Evolutionary conservation across 306 rosid genomes (phyloP), one percentile per base, ranked within the genome.

Genomic region (Potentilla sterilis): DNA sequence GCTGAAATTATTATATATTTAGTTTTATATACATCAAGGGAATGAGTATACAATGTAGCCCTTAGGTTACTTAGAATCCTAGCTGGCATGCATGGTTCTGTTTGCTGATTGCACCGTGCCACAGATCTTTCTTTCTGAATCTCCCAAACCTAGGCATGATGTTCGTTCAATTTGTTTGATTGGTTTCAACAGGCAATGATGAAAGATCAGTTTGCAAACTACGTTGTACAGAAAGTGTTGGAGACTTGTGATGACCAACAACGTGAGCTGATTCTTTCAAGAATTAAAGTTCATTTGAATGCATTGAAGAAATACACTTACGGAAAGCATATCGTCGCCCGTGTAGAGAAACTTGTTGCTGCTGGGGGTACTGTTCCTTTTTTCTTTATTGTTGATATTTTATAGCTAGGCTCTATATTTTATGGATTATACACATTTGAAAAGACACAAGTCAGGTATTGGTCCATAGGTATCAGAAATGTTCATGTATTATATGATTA

Each of bases 271-370:
- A 95, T 92, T 72, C 97, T 92, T 57, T 92, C 97, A 0, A 89
- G 98, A 69, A 95, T 95, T 49, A 92, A 95, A 80, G 98, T 95
- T 70, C 98, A 95, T 84, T 79, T 95, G 87, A 95, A 92, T 84
- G 98, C 98, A 35, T 70, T 95, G 86, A 95, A 90, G 83, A 95
- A 95, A 76, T 92, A 95, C 87, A 95, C 98, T 14, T 95, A 95
- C 0, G 97, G 99, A 75, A 92, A 92, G 89, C 99, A 95, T 66
- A 95, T 92, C 5, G 97, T 90, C 22, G 93, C 97, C 0, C 99
- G 99, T 67, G 99, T 95, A 77, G 97, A 95, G 85, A 92, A 95
- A 87, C 99, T 95, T 21, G 99, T 95, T 73, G 97, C 97, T 35
- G 99, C 99, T 24, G 97, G 99, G 80, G 99, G 97, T 94, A 86